Base-by-base conservation (phyloP, 2,329 filamentous ascomycete species). In the Hyphodiscus sp. region DNA sequence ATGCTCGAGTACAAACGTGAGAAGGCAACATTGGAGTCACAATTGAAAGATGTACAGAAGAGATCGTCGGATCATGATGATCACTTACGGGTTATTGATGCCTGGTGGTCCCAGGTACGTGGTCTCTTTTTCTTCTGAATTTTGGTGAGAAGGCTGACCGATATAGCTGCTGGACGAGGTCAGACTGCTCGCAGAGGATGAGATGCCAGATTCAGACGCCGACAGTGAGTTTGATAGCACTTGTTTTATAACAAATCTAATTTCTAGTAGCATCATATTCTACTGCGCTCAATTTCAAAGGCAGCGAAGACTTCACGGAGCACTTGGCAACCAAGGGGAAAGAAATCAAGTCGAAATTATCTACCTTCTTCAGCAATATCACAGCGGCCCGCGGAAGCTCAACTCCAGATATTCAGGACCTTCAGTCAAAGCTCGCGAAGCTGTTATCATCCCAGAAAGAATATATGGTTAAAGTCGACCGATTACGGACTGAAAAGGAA, bases 1-100 rank as follows among this genome's bases (percentile, higher is more conserved):
- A 96, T 99, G 91, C 89, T 91, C 68, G 94, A 97, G 73, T 96
- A 95, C 73, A 96, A 95, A 73, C 85, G 94, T 63, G 90, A 95
- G 69, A 91, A 91, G 69, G 78, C 80, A 54, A 87, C 87, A 42
- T 76, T 95, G 58, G 91, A 97, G 74, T 77, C 82, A 54, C 87
- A 89, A 67, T 76, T 96, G 57, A 86, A 86, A 67, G 88, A 95
- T 61, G 76, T 95, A 58, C 82, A 88, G 60, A 91, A 90, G 69
- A 81, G 83, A 66, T 82, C 87, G 29, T 79, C 81, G 58, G 84
- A 94, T 71, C 90, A 97, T 72, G 90, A 97, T 72, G 91, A 97
- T 64, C 94, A 97, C 69, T 75, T 99, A 49, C 85, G 92, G 66
- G 81, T 91, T 59, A 85, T 96, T 63, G 91, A 99, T 76, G 81